These are phyloP conservation scores for Penicillium canariense DNA, from an alignment of 495 filamentous ascomycete species.

Conservation along the genomic window DNA sequence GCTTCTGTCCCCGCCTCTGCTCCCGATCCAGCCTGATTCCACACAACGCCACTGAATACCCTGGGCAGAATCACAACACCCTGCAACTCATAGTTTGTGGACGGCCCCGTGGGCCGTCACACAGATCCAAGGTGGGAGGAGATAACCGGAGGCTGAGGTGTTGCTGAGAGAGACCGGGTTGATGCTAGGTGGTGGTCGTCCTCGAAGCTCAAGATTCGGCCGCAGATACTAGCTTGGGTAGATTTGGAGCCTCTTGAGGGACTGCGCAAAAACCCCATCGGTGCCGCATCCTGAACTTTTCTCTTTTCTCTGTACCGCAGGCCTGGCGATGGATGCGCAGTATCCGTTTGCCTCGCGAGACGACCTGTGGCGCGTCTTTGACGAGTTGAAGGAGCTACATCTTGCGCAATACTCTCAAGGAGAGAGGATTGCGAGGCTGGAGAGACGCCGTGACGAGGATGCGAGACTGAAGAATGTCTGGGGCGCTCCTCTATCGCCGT, in stretches of 20 bases:
- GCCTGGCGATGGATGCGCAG: constrained; percentile 60
- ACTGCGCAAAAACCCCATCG: neutral
- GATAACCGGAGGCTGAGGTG: constrained; percentile 18
- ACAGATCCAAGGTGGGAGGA: constrained; percentile 37
- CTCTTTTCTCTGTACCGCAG: constrained; percentile 5
- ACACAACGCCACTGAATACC: constrained; percentile 9
- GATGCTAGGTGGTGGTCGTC: neutral
- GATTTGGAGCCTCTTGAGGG: neutral
- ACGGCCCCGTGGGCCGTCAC: constrained; percentile 50
- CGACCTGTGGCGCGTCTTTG: constrained; percentile 83
- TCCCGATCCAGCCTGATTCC: neutral
- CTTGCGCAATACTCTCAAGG: constrained; percentile 73
- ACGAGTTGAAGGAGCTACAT: constrained; percentile 82
- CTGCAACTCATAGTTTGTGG: constrained; percentile 35
- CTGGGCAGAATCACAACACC: constrained; percentile 16
- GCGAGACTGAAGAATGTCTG: constrained; percentile 81
- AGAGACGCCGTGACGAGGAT: constrained; percentile 81
- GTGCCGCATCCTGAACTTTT: neutral
- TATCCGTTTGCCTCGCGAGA: constrained; percentile 63
- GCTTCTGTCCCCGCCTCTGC: neutral
- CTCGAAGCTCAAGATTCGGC: neutral
- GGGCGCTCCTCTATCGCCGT: constrained; percentile 69
- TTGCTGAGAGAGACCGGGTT: neutral
- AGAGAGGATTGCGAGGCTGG: constrained; percentile 75
- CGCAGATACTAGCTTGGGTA: neutral